Base-by-base conservation (phyloP, 1,284 basidiomycete species). In the Porphyrellus sp. region DNA sequence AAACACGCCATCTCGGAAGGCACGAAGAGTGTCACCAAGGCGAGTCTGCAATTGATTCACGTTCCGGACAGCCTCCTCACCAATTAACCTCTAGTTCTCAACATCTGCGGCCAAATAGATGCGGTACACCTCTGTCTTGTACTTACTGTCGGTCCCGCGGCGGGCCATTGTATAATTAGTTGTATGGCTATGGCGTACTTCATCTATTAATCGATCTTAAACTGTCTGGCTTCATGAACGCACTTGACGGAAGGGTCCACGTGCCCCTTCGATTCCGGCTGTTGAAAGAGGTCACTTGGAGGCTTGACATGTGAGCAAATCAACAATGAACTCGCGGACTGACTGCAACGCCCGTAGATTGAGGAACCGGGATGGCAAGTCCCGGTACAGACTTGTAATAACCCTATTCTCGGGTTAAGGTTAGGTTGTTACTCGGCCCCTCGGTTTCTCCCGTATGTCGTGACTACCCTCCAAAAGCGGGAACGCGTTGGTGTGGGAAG, bases 1-100 rank as follows among this genome's bases (percentile, higher is more conserved):
- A 83, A 84, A 69, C 81, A 81, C 54, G 78, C 80, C 27, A 82
- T 91, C 73, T 89, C 86, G 2, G 89, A 91, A 72, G 89, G 89
- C 37, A 88, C 86, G 56, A 88, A 86, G 77, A 71, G 69, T 1
- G 67, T 69, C 13, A 69, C 70, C 20, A 68, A 77, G 68, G 78
- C 73, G 59, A 37, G 71, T 68, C 21, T 4, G 15, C 31, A 15
- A 3, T 21, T 23, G 18, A 13, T 9, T 28, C 8, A 5, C 13
- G n/a, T 35, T 28, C 5, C 25, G 6, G 58, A 39, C 31, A 65
- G 68, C 34, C 34, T 9, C 27, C 23, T n/a, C 18, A 8, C 34
- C 53, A n/a, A 63, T 11, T 12, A 1, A 30, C 2, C 1, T 43
- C 1, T 20, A 72, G 65, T 76, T 76, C 65, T 76, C 74, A 35